Evolutionary conservation across 2,329 filamentous ascomycete species (phyloP).

Genomic region (Polytolypa hystricis): DNA sequence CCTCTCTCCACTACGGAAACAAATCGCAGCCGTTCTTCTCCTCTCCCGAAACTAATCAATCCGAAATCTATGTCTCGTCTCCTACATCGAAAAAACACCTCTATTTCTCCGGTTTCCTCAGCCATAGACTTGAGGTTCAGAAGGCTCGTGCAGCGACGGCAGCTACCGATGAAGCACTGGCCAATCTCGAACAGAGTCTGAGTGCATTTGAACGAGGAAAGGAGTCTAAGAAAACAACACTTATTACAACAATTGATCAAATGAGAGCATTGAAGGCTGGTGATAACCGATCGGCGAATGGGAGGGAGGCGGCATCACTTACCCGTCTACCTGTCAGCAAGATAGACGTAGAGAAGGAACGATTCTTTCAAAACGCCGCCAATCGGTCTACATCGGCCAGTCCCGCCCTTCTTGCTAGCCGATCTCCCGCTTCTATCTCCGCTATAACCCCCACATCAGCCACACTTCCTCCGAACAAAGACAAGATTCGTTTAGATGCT

Average conservation of each 20-base stretch:
- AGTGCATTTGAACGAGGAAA: slow-evolving; percentile 49
- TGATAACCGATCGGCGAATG: slow-evolving; percentile 21
- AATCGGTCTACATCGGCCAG: slow-evolving; percentile 32
- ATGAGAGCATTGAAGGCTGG: slow-evolving; percentile 27
- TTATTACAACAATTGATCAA: slow-evolving; percentile 28
- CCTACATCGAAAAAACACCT: slow-evolving; percentile 35
- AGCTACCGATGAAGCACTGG: slow-evolving; percentile 49
- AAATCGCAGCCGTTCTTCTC: slow-evolving; percentile 46
- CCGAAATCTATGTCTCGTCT: slow-evolving; percentile 45
- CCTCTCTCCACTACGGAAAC: slow-evolving; percentile 47
- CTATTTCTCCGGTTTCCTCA: slow-evolving; percentile 46
- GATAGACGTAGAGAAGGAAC: slow-evolving; percentile 31
- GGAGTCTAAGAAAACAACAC: slow-evolving; percentile 44
- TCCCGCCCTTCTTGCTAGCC: slow-evolving; percentile 27
- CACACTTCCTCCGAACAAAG: slow-evolving; percentile 26
- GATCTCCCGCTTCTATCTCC: slow-evolving; percentile 26
- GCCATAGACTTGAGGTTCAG: slow-evolving; percentile 46
- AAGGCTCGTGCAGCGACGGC: slow-evolving; percentile 44
- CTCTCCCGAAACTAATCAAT: slow-evolving; percentile 42
- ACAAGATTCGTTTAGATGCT: slow-evolving; percentile 30
- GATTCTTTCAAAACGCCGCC: slow-evolving; percentile 27
- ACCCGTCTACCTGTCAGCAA: slow-evolving; percentile 26
- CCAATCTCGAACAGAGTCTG: slow-evolving; percentile 48
- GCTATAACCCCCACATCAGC: slow-evolving; percentile 34
- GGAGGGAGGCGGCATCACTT: slow-evolving; percentile 19